These are phyloP conservation scores for Trichoderma simmonsii DNA, from an alignment of 2,329 filamentous ascomycete genomes.

Conservation along the genomic window DNA sequence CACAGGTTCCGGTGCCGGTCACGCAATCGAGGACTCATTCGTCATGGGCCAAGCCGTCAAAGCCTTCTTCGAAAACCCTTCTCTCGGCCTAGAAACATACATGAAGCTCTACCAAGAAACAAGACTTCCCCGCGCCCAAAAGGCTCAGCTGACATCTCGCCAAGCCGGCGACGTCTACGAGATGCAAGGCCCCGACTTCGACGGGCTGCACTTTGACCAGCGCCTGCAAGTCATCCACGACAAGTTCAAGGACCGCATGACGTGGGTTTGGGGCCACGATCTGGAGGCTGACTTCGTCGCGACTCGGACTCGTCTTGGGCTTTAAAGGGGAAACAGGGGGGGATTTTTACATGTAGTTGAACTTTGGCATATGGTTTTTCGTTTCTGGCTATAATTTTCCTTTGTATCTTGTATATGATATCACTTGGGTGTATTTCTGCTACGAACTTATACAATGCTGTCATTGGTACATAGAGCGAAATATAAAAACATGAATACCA, in stretches of 20 bases:
- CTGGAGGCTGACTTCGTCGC: constrained; percentile 5
- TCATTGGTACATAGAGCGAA: constrained; percentile 2
- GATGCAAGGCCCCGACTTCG: constrained; percentile 10
- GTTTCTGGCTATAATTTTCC: neutral
- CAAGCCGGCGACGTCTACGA: constrained; percentile 13
- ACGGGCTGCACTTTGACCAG: constrained; percentile 4
- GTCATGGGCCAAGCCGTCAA: constrained; percentile 15
- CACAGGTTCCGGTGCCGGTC: constrained; percentile 4
- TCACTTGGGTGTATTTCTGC: neutral
- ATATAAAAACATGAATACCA: neutral
- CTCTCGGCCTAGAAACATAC: constrained; percentile 2
- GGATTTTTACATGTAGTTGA: neutral
- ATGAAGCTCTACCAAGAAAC: constrained; percentile 15
- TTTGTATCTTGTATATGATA: neutral
- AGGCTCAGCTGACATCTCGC: constrained; percentile 4
- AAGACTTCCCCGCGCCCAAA: neutral
- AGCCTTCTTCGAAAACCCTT: constrained; percentile 6
- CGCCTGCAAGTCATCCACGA: constrained; percentile 11
- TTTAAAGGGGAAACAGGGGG: neutral
- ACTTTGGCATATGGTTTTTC: neutral
- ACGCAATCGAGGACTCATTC: constrained; percentile 14
- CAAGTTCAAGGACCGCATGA: constrained; percentile 14
- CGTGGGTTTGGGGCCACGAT: constrained; percentile 9
- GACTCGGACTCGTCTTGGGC: constrained; percentile 7
- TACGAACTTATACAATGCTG: neutral